Base-by-base conservation (phyloP, 805 yeast genomes). In the Teunomyces pallodes region DNA sequence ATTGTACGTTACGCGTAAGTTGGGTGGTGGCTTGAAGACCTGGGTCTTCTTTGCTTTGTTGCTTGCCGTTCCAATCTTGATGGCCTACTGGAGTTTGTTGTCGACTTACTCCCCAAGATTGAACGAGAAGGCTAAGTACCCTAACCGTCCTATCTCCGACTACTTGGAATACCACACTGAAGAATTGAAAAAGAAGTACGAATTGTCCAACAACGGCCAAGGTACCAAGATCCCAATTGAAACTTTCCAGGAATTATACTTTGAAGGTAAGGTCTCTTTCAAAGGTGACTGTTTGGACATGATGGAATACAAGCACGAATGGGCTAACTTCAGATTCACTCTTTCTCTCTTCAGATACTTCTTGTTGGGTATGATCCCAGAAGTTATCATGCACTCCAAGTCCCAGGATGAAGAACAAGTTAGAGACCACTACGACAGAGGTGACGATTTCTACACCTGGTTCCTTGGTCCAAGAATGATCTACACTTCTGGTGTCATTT, bases 331-430 rank as follows among this genome's bases (percentile, higher is more conserved):
- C 75, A 69, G 83, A 32, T 90, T 90, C 76, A 90, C 97, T 39
- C 60, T 80, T 51, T 74, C 87, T 29, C 76, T 90, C 51, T 90
- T 83, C 82, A 84, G 78, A 66, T 90, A 77, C 73, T 90, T 90
- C 74, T 69, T 90, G 55, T 78, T 88, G 44, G 96, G 94, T 42
- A 81, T 90, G 87, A 86, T 90, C 55, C 97, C 97, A 40, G 97
- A 90, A 72, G 95, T 90, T 49, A 86, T 90, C 59, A 66, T 90
- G 83, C 97, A 90, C 75, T 84, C 96, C 55, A 83, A 89, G 65
- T 86, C 95, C 16, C 97, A 90, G 75, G 97, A 90, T 66, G 97
- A 90, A 74, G 97, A 90, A 72, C 97, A 90, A 72, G 97, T 90
- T 48, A 83, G 96, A 70, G 96, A 87, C 62, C 96, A 90, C 73